These are phyloP conservation scores for Amborella trichopoda DNA, from an alignment of 164 flowering plant species.

Conservation along the genomic window DNA sequence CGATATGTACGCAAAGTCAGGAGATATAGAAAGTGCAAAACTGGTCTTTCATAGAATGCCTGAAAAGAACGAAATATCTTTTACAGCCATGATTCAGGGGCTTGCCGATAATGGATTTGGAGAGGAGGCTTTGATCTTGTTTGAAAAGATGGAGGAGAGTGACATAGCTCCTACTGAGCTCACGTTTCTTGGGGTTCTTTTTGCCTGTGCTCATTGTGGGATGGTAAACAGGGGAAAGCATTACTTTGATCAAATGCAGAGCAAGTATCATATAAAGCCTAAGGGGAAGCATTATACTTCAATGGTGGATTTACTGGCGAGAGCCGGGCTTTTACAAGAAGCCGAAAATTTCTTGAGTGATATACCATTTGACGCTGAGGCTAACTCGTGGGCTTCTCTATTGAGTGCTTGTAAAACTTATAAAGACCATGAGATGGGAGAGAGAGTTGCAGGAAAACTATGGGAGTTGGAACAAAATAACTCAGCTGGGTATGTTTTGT, in stretches of 20 bases:
- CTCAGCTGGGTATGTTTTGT: constrained; percentile 38
- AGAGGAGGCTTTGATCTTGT: constrained; percentile 26
- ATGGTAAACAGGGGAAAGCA: constrained; percentile 38
- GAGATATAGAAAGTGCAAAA: constrained; percentile 34
- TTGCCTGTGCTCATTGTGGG: constrained; percentile 61
- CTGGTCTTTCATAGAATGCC: constrained; percentile 34
- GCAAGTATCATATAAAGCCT: constrained; percentile 33
- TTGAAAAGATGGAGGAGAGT: constrained; percentile 35
- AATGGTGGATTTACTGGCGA: constrained; percentile 48
- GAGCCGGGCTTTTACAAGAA: constrained; percentile 41
- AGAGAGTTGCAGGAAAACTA: constrained; percentile 31
- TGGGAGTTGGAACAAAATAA: constrained; percentile 22
- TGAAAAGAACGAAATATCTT: constrained; percentile 33
- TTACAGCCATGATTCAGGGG: constrained; percentile 63
- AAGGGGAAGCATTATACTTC: constrained; percentile 39
- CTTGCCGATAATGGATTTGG: constrained; percentile 54
- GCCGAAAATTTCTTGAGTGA: constrained; percentile 37
- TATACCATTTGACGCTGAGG: constrained; percentile 45
- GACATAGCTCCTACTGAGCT: constrained; percentile 31
- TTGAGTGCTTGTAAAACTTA: constrained; percentile 43
- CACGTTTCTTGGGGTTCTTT: constrained; percentile 34
- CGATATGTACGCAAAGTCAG: constrained; percentile 67
- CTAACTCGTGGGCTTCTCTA: constrained; percentile 43
- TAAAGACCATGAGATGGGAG: constrained; percentile 33
- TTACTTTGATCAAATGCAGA: constrained; percentile 43